A percentile compares a stretch with the other conserved stretches of the same genome.
These are phyloP conservation scores for Phytophthora podocarpi DNA, from an alignment of 352 stramenopile genomes.

Conservation along the genomic window DNA sequence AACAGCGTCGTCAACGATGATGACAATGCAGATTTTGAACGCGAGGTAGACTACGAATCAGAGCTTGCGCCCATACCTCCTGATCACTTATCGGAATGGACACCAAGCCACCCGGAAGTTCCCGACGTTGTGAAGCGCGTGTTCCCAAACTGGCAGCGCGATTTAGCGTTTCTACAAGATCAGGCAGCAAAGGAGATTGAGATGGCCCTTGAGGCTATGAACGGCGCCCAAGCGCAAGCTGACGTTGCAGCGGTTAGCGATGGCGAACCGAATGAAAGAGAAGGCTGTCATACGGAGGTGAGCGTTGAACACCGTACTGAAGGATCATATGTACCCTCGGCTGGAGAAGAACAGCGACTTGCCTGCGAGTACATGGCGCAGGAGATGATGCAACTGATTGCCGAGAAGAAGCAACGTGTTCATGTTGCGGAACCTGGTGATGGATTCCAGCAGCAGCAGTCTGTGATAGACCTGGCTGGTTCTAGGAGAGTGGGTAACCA, in stretches of 20 bases:
- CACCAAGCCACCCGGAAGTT: slow-evolving; percentile 4
- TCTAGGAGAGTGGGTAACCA: neutral
- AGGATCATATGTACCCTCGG: neutral
- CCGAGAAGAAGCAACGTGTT: slow-evolving; percentile 12
- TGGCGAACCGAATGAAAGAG: neutral
- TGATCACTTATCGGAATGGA: neutral
- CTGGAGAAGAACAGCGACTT: slow-evolving; percentile 23
- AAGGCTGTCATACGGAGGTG: neutral
- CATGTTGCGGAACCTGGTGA: neutral
- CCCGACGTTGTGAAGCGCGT: slow-evolving; percentile 50
- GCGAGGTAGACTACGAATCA: slow-evolving; percentile 9
- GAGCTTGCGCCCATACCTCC: neutral
- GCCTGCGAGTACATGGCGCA: slow-evolving; percentile 35
- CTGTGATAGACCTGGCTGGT: slow-evolving; percentile 1
- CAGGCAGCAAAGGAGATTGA: slow-evolving; percentile 39
- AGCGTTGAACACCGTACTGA: neutral
- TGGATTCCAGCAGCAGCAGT: neutral
- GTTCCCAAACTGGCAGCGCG: slow-evolving; percentile 51
- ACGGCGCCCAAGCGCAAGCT: slow-evolving; percentile 5
- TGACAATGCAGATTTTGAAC: slow-evolving; percentile 2
- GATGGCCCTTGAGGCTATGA: slow-evolving; percentile 27
- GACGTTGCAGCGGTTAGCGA: neutral
- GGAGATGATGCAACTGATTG: slow-evolving; percentile 29
- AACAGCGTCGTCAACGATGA: slow-evolving; percentile 4
- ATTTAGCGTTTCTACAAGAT: slow-evolving; percentile 48